phyloP scores from a whole-genome alignment of 768 basidiomycete genomes.

The Pleurotus platypus region DNA sequence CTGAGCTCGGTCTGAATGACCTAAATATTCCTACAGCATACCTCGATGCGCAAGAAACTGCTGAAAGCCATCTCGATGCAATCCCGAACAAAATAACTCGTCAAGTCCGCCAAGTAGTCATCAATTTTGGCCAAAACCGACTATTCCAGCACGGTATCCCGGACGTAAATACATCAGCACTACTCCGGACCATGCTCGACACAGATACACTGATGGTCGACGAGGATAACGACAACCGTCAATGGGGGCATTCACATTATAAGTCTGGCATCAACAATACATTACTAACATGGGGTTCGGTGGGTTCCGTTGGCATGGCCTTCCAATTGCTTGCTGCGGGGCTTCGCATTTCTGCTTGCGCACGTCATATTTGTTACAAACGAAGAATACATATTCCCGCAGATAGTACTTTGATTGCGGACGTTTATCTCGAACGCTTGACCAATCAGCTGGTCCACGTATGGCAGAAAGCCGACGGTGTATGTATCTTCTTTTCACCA shows the following conservation, averaged over 20 bases:
- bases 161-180: neutral
- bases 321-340: neutral
- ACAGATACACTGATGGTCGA: neutral
- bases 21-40: too few relatives aligned
- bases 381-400: neutral
- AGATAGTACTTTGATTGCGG: neutral
- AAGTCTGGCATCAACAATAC: neutral
- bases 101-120: neutral
- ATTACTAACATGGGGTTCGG: neutral
- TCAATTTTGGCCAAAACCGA: neutral
- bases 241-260: neutral
- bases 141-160: neutral
- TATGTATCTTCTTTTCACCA: neutral
- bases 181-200: neutral
- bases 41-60: neutral
- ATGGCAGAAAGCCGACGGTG: neutral
- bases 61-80: neutral
- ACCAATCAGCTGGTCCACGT: neutral
- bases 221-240: neutral
- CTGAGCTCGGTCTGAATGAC: too few relatives aligned
- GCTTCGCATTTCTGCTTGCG: constrained; percentile 2
- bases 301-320: neutral
- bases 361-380: neutral
- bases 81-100: neutral
- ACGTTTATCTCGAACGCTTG: neutral